phyloP scores from a whole-genome alignment of 2,329 filamentous ascomycete genomes.

The Penicillium sp. region DNA sequence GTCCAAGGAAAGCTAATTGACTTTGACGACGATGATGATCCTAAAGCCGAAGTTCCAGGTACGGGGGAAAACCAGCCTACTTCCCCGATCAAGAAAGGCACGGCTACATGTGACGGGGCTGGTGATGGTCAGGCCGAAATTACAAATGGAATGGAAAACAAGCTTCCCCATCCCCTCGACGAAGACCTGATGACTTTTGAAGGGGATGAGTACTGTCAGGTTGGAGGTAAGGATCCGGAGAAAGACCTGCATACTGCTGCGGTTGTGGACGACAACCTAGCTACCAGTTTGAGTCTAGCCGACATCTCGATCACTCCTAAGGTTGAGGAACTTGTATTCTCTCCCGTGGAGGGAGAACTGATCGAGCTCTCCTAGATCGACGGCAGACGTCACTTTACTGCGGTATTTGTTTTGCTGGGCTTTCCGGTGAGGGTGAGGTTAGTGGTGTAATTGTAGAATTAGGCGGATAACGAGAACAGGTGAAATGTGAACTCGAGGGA shows the following conservation, averaged over 20 bases:
- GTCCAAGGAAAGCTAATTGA: neutral
- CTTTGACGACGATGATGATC: neutral
- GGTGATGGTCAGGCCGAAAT: neutral
- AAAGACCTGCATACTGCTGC: neutral
- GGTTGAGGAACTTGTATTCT: no score
- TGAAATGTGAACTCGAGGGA: no score
- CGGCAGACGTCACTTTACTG: neutral
- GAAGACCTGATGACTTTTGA: neutral
- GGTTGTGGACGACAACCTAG: neutral
- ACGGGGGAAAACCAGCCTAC: neutral
- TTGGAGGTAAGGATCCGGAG: neutral
- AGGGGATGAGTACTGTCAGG: no score
- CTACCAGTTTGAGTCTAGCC: neutral
- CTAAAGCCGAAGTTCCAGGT: neutral
- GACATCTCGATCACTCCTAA: neutral
- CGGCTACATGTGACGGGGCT: neutral
- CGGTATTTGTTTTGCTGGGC: neutral
- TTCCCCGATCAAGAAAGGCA: neutral
- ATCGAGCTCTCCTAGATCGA: neutral
- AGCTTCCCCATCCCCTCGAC: neutral
- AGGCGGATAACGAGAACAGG: neutral
- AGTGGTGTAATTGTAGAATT: no score
- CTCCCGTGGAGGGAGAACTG: neutral
- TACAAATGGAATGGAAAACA: no score
- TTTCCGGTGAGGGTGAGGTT: neutral